Evolutionary conservation across 2,329 filamentous ascomycete genomes (phyloP), one percentile per base, ranked within the genome.

Genomic region (Hypoxylon sp.): DNA sequence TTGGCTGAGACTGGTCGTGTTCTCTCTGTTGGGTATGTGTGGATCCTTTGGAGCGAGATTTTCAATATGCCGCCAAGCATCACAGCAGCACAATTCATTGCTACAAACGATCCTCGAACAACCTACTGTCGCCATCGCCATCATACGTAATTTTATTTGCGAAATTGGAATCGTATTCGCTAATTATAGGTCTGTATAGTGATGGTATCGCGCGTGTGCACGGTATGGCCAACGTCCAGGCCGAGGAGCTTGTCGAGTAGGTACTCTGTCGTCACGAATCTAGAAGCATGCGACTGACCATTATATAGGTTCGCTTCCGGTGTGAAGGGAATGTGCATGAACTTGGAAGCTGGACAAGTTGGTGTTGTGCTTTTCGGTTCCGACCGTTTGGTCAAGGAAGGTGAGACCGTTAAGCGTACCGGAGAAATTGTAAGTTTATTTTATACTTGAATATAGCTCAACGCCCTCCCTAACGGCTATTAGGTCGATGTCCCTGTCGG

Each of bases 241-340:
- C 96, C 79, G 96, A 99, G 88, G 96, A 99, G 89, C 92, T 99
- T 83, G 96, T 99, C 83, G 96, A 99, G 94, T 98, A 93, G 80
- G 94, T 92, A 72, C 67, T 75, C 46, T 67, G 13, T 39, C 5
- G 47, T 59, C 44, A 51, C 64, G 53, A 66, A 66, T 47, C 56
- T 52, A 37, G 44, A 60, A 68, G 72, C 69, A 71, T 76, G 71
- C 24, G 27, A 37, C 67, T 69, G 42, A 77, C 62, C 66, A 48
- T 58, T 21, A 7, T 32, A 39, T 75, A 98, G 94, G 89, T 99
- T 99, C 88, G 93, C 96, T 80, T 99, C 96, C 75, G 96, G 96
- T 85, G 96, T 98, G 86, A 98, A 98, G 92, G 96, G 96, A 85
- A 99, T 99, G 96, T 98, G 95, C 93, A 98, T 99, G 95, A 99